Conservation (phyloP, 1,284 basidiomycete genomes). For the Bjerkandera adusta region DNA sequence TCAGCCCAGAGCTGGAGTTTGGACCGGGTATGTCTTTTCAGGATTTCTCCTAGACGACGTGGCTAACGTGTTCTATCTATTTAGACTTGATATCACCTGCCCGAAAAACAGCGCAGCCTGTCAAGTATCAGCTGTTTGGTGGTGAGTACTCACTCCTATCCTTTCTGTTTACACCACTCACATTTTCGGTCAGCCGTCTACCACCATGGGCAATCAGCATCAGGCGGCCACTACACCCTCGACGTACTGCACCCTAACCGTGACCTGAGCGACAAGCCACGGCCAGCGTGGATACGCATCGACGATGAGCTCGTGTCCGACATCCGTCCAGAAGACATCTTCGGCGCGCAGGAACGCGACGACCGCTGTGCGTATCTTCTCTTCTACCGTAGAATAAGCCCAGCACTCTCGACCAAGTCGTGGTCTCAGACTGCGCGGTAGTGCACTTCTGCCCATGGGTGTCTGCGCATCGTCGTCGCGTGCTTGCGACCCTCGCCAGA, state of each 20-base stretch:
- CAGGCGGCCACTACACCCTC: conserved; percentile 95
- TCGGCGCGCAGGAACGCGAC: conserved; percentile 55
- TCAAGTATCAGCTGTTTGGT: conserved; percentile 85
- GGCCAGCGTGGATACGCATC: conserved; percentile 86
- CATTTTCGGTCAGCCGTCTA: conserved; percentile 65
- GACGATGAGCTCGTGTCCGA: conserved; percentile 90
- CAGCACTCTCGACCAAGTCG: conserved; percentile 25
- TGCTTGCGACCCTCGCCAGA: no score
- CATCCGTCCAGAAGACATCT: conserved; percentile 76
- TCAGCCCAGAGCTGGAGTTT: conserved; percentile 78
- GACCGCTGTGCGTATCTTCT: conserved; percentile 86
- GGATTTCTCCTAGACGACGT: background rate
- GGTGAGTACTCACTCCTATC: conserved; percentile 47
- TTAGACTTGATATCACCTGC: conserved; percentile 67
- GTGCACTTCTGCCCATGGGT: background rate
- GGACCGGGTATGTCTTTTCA: conserved; percentile 50
- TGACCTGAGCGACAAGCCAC: conserved; percentile 41
- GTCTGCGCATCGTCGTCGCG: background rate
- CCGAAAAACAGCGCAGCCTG: conserved; percentile 44
- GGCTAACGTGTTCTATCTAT: background rate
- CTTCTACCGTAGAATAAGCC: conserved; percentile 66
- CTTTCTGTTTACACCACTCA: background rate
- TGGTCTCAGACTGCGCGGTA: conserved; percentile 15
- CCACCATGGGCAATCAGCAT: conserved; percentile 90
- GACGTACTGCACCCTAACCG: conserved; percentile 83